Conservation (phyloP, 768 basidiomycete species). For the Mycena amicta region DNA sequence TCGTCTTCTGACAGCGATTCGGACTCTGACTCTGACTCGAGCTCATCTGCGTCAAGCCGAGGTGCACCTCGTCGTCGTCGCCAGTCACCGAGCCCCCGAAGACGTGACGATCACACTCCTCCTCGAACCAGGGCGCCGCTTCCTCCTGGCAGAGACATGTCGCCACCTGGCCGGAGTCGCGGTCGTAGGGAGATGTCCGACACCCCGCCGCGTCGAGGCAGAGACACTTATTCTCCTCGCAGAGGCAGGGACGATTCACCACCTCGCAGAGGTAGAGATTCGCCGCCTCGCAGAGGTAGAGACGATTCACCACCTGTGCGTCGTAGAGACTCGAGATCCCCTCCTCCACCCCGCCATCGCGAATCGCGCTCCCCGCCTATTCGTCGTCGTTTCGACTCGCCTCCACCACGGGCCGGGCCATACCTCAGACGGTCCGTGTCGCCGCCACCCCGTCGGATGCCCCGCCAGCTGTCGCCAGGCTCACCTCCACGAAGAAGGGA, state of each 20-base stretch:
- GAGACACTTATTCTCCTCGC: too few relatives aligned
- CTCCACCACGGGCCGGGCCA: conserved; percentile 22
- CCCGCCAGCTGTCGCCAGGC: neutral
- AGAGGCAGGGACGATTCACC: too few relatives aligned
- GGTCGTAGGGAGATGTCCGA: neutral
- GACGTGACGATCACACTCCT: conserved; percentile 19
- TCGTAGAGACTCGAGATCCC: too few relatives aligned
- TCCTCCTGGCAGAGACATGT: neutral
- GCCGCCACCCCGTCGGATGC: conserved; percentile 1
- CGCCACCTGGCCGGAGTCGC: neutral
- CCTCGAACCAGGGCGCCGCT: conserved; percentile 2
- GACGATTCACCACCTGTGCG: too few relatives aligned
- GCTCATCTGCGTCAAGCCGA: conserved; percentile 27
- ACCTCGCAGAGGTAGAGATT: too few relatives aligned
- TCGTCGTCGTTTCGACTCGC: neutral
- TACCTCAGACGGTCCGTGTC: too few relatives aligned
- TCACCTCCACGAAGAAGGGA: conserved; percentile 7
- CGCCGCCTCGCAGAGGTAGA: too few relatives aligned
- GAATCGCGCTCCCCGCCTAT: conserved; percentile 9
- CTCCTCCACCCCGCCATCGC: conserved; percentile 14
- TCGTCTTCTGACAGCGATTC: conserved; percentile 26
- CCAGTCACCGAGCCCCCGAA: conserved; percentile 2
- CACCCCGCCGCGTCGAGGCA: too few relatives aligned
- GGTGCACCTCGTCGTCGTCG: conserved; percentile 23
- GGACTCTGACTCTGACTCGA: conserved; percentile 40